These are phyloP conservation scores for Penicillium crystallinum DNA, from an alignment of 495 filamentous ascomycete genomes.

Conservation along the genomic window DNA sequence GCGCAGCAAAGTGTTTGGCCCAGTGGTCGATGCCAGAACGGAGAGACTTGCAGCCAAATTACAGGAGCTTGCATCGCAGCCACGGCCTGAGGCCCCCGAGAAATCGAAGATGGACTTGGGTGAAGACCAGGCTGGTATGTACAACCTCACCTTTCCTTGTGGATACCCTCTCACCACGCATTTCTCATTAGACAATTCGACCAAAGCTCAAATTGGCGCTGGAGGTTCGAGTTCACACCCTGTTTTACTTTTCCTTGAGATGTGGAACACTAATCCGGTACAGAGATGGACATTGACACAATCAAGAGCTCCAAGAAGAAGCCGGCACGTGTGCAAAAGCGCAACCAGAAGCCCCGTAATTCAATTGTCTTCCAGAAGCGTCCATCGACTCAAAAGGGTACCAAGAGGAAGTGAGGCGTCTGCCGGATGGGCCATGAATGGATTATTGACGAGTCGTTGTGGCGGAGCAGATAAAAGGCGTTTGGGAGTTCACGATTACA, in stretches of 20 bases:
- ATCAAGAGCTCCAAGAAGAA: conserved; percentile 21
- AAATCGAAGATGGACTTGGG: conserved; percentile 20
- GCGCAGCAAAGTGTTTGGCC: conserved; percentile 72
- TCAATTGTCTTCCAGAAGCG: conserved; percentile 40
- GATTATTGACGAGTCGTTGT: conserved; percentile 29
- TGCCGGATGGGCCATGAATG: neutral
- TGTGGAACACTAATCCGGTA: conserved; percentile 7
- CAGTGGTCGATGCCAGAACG: conserved; percentile 66
- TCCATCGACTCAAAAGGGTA: conserved; percentile 22
- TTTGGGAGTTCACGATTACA: conserved; percentile 7
- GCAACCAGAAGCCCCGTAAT: conserved; percentile 35
- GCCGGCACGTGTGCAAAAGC: conserved; percentile 36
- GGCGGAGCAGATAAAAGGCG: conserved; percentile 8
- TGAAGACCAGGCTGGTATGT: conserved; percentile 28
- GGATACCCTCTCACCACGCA: neutral
- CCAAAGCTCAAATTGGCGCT: conserved; percentile 8
- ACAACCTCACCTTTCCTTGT: neutral
- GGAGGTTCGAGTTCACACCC: conserved; percentile 20
- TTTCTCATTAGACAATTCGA: conserved; percentile 10
- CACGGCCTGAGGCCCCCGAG: conserved; percentile 36
- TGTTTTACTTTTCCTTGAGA: neutral
- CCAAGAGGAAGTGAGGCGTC: conserved; percentile 29
- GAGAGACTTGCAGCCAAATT: conserved; percentile 77
- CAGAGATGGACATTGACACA: conserved; percentile 40
- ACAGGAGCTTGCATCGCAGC: conserved; percentile 64